A percentile compares a stretch with the other conserved stretches of the same genome.
Conservation (phyloP, 1,284 basidiomycete species). For the Singerocomus inundabilis region DNA sequence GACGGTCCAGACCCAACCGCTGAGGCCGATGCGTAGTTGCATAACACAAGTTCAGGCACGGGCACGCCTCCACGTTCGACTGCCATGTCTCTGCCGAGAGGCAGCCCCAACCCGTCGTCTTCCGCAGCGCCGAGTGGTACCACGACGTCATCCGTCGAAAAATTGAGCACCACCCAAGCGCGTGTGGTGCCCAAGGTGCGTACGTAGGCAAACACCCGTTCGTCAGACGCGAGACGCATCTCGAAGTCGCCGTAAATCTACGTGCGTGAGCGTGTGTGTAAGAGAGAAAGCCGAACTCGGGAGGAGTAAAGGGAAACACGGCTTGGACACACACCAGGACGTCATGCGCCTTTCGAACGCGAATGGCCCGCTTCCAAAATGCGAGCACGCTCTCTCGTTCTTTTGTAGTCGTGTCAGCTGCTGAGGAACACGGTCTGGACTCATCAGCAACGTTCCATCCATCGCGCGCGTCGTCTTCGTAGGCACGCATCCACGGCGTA, state of each 20-base stretch:
- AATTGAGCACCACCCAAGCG: conserved; percentile 53
- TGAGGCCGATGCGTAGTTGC: too few species aligned
- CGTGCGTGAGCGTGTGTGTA: background rate
- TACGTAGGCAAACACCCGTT: conserved; percentile 57
- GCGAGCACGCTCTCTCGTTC: conserved; percentile 51
- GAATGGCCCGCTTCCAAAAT: conserved; percentile 60
- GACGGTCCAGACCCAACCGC: background rate
- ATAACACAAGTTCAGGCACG: conserved; percentile 27
- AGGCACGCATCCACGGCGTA: conserved; percentile 75
- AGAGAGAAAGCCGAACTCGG: too few species aligned
- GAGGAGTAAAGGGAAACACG: too few species aligned
- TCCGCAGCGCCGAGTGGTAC: conserved; percentile 16
- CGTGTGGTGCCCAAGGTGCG: conserved; percentile 40
- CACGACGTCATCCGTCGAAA: conserved; percentile 37
- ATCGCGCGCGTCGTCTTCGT: conserved; percentile 55
- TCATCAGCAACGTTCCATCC: conserved; percentile 55
- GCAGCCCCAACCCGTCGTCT: conserved; percentile 1
- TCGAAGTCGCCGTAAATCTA: conserved; percentile 58
- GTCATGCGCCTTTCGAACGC: conserved; percentile 51
- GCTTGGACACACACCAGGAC: conserved; percentile 53
- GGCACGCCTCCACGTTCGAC: background rate
- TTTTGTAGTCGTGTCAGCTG: too few species aligned
- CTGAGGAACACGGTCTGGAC: too few species aligned
- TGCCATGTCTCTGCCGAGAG: background rate
- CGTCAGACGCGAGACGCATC: conserved; percentile 44